These are phyloP conservation scores for Roridomyces roridus DNA, from an alignment of 768 basidiomycete genomes.

Conservation along the genomic window DNA sequence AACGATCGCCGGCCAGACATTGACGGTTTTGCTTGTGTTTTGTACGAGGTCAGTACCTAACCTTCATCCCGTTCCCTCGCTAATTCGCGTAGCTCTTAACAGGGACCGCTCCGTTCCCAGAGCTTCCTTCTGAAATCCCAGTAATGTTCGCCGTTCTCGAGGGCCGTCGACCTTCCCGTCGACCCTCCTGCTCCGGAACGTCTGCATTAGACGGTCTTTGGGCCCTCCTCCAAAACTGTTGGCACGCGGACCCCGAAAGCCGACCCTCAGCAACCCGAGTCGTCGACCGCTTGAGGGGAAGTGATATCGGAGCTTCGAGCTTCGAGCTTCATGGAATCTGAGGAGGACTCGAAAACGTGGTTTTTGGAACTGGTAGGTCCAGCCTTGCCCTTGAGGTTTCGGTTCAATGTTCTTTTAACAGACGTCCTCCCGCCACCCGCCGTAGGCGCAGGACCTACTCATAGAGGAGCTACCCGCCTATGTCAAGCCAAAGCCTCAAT, in stretches of 20 bases:
- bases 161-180: constrained; percentile 1
- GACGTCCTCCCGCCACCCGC: too few species aligned
- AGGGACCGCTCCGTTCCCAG: not conserved
- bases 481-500: too few species aligned
- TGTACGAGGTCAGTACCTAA: too few species aligned
- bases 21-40: too few species aligned
- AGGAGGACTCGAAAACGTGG: not conserved
- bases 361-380: not conserved
- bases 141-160: not conserved
- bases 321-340: too few species aligned
- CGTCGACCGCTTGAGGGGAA: not conserved
- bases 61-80: too few species aligned
- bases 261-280: not conserved
- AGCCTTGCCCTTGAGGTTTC: too few species aligned
- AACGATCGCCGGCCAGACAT: too few species aligned
- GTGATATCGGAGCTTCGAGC: constrained; percentile 5
- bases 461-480: too few species aligned
- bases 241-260: not conserved
- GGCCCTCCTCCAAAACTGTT: constrained; percentile 4
- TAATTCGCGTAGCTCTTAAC: too few species aligned
- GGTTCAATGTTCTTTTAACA: too few species aligned
- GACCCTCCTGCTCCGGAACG: not conserved
- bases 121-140: not conserved
- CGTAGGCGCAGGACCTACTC: too few species aligned
- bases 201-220: constrained; percentile 3